Evolutionary conservation across 495 filamentous ascomycete species (phyloP), one percentile per base, ranked within the genome.

Genomic region (Xylaria bambusicola): DNA sequence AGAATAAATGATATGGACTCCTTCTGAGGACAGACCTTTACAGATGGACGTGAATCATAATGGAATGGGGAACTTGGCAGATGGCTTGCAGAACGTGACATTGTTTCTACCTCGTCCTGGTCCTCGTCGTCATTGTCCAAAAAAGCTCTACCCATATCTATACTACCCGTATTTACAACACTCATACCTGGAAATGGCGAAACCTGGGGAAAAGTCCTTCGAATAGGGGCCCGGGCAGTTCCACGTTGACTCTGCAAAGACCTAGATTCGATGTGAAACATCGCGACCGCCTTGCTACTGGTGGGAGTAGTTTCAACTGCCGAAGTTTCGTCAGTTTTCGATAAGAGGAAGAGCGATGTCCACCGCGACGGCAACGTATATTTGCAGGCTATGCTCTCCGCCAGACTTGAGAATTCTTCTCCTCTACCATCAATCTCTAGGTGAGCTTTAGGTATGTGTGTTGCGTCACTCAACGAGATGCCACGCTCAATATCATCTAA

Each of bases 261-360:
- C 18, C 29, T 17, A 15, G 40, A 29, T 26, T 20, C 33, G 3
- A 6, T 20, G 20, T 21, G 49, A 9, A 12, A 12, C n/a, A n/a
- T 38, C 17, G 1, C 13, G 6, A 38, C 9, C 17, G 6, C 29
- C 2, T n/a, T 24, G 13, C 6, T 1, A 24, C 13, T 17, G 6
- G 17, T 33, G 6, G 20, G n/a, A 8, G 23, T n/a, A 20, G 7
- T 4, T 10, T 20, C 10, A 15, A 40, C 55, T 27, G 41, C n/a
- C 47, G 35, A 47, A 9, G 10, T 10, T 33, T 33, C 31, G 31
- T 33, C 10, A 6, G 5, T 10, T 6, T 33, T 33, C 31, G 31
- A 5, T 33, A n/a, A n/a, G n/a, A 58, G 44, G 44, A 50, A 50
- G n/a, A 58, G 15, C 18, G 29, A 48, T 6, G 55, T 50, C 55